Base-by-base conservation (phyloP, 2,329 filamentous ascomycete species). In the Talaromyces funiculosus region DNA sequence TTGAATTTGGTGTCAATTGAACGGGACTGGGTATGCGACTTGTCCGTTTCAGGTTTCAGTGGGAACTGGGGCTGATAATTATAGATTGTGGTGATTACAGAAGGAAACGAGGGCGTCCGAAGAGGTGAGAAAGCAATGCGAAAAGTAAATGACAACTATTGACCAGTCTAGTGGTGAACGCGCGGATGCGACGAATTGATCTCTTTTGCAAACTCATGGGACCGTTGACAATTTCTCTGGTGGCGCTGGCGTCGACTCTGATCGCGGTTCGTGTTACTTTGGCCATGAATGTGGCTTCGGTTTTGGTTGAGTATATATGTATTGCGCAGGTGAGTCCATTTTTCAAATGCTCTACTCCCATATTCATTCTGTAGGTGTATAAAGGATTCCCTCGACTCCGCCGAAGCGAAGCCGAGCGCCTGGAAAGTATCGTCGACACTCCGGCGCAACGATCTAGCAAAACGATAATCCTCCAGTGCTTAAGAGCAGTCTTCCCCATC, bases 1-100 rank as follows among this genome's bases (percentile, higher is more conserved):
- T 80, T 85, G 70, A 91, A 90, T 68, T 78, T 84, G 0, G 82
- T 91, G 0, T 79, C 88, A 0, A 81, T 92, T 0, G 89, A 91
- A 70, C 78, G 85, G 67, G 89, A 92, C 66, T 90, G 88, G 88
- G 73, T 78, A 64, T 54, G 71, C n/a, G n/a, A n/a, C n/a, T 26
- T 10, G 4, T 20, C 31, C 12, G 3, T 16, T 38, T 9, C 31
- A 33, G 26, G 10, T 26, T 22, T 24, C 16, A 4, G 31, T 10
- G 6, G 14, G 55, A 16, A 31, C n/a, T 24, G 12, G n/a, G 16
- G 51, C 37, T 58, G 42, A 60, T 31, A 6, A 22, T 40, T 29
- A 6, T 33, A 63, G 61, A 42, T 63, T 43, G 58, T 63, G 16
- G 55, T 63, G 12, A 63, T 63, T 5, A 51, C 61, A 4, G 54